These are phyloP conservation scores for Sphagnum fallax DNA, from an alignment of 228 moss, liverwort and hornwort species.

Conservation along the genomic window DNA sequence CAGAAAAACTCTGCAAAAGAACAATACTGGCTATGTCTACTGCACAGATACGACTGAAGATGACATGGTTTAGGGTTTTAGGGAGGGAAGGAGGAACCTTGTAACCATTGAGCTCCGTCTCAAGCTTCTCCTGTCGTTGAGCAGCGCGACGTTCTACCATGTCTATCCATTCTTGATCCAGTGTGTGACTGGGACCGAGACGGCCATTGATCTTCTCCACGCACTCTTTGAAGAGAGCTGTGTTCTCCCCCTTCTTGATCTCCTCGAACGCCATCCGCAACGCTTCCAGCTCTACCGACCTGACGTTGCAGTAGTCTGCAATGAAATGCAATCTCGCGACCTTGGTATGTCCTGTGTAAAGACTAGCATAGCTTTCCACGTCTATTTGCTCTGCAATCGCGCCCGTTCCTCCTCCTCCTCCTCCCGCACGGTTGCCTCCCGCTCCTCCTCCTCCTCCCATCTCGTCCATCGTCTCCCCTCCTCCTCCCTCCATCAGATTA, in stretches of 20 bases:
- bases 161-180: constrained; percentile 96
- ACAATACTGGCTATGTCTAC: neutral
- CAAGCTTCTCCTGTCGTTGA: constrained; percentile 91
- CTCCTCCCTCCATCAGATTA: neutral
- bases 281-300: constrained; percentile 82
- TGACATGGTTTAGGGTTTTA: neutral
- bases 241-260: constrained; percentile 88
- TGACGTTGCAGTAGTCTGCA: constrained; percentile 81
- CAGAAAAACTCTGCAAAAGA: too few species aligned
- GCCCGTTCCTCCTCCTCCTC: constrained; percentile 40
- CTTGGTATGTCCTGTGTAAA: constrained; percentile 93
- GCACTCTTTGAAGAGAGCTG: constrained; percentile 72
- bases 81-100: constrained; percentile 37
- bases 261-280: constrained; percentile 92
- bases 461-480: neutral
- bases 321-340: constrained; percentile 87
- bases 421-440: constrained; percentile 2
- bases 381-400: constrained; percentile 78
- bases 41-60: too few species aligned
- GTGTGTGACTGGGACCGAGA: constrained; percentile 43
- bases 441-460: neutral
- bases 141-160: constrained; percentile 75
- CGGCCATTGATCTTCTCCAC: constrained; percentile 89
- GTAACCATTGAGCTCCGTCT: constrained; percentile 90
- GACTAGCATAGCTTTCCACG: constrained; percentile 87